phyloP scores from a whole-genome alignment of 2,329 filamentous ascomycete species.

The Botryosphaeria agaves region DNA sequence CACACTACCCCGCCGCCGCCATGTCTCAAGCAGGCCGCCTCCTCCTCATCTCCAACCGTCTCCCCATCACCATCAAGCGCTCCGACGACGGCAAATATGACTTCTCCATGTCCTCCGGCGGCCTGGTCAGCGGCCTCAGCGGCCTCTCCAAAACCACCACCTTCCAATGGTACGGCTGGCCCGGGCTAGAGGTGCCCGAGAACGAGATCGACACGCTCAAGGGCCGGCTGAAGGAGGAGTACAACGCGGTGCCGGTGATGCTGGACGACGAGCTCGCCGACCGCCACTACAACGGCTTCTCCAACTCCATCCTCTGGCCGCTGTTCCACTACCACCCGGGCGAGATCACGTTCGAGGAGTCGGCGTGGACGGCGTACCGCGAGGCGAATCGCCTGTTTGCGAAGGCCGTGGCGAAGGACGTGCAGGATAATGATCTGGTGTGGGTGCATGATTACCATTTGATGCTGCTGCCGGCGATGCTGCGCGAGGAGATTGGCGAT shows the following conservation, averaged over 20 bases:
- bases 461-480: slow-evolving; percentile 91
- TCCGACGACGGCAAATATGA: slow-evolving; percentile 80
- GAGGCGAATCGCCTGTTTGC: slow-evolving; percentile 90
- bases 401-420: slow-evolving; percentile 68
- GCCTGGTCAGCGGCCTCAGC: slow-evolving; percentile 82
- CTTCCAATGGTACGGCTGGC: slow-evolving; percentile 99
- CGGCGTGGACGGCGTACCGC: slow-evolving; percentile 80
- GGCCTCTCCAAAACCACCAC: slow-evolving; percentile 82
- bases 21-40: too few relatives aligned
- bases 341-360: slow-evolving; percentile 95
- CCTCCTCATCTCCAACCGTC: slow-evolving; percentile 80
- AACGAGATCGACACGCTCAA: slow-evolving; percentile 59
- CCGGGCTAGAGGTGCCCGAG: slow-evolving; percentile 79
- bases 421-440: slow-evolving; percentile 83
- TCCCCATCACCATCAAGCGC: slow-evolving; percentile 93
- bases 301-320: slow-evolving; percentile 96
- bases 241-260: slow-evolving; percentile 81
- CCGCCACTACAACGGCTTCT: slow-evolving; percentile 94
- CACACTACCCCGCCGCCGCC: too few relatives aligned
- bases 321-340: slow-evolving; percentile 98
- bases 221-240: slow-evolving; percentile 66
- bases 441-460: slow-evolving; percentile 99
- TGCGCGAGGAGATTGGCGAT: slow-evolving; percentile 71
- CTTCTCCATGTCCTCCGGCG: slow-evolving; percentile 93
- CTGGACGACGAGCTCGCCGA: slow-evolving; percentile 88